phyloP scores from a whole-genome alignment of 108 stramenopile genomes.

The Skeletonema marinoi region DNA sequence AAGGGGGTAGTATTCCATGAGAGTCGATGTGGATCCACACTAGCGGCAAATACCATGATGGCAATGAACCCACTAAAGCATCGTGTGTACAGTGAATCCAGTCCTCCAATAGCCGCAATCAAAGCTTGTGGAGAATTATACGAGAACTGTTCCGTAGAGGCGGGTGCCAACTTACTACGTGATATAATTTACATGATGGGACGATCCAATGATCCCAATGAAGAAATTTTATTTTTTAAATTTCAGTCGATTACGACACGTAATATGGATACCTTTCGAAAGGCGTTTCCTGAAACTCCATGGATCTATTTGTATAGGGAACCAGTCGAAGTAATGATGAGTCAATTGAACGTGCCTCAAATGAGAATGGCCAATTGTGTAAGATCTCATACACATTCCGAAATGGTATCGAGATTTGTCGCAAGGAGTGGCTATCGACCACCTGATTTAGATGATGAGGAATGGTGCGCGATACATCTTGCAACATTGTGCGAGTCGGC shows the following conservation, averaged over 20 bases:
- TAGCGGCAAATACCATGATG: conserved; percentile 93
- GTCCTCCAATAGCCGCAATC: conserved; percentile 72
- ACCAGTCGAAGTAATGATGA: conserved; percentile 95
- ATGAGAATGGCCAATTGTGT: conserved; percentile 62
- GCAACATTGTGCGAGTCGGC: conserved; percentile 80
- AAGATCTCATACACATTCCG: background rate
- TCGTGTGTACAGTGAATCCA: conserved; percentile 85
- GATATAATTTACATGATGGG: conserved; percentile 81
- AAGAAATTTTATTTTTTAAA: conserved; percentile 92
- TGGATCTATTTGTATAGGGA: conserved; percentile 95
- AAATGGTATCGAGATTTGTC: conserved; percentile 34
- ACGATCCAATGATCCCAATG: conserved; percentile 66
- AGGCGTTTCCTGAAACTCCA: conserved; percentile 90
- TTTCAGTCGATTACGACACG: conserved; percentile 87
- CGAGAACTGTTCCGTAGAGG: conserved; percentile 35
- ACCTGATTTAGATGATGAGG: conserved; percentile 47
- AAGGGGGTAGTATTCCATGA: conserved; percentile 94
- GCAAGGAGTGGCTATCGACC: conserved; percentile 28
- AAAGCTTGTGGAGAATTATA: conserved; percentile 63
- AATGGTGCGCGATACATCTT: conserved; percentile 86
- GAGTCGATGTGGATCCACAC: conserved; percentile 89
- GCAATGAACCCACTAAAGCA: conserved; percentile 75
- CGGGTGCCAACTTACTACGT: conserved; percentile 54
- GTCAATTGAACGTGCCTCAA: conserved; percentile 56
- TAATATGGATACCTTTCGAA: conserved; percentile 64